Conservation (phyloP, 768 basidiomycete species). For the Holtermanniella nyarrowii region DNA sequence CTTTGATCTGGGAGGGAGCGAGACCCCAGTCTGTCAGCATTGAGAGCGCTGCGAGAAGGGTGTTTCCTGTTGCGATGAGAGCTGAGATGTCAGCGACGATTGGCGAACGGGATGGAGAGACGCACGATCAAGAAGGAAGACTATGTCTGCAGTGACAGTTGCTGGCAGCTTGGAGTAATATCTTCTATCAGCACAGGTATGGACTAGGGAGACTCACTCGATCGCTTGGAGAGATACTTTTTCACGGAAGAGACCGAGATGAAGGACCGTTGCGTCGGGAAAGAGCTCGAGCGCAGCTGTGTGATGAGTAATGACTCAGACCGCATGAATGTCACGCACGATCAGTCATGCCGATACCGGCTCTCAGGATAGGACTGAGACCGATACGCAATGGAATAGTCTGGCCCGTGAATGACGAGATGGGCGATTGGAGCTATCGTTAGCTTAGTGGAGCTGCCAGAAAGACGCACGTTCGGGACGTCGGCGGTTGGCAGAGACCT, state of each 20-base stretch:
- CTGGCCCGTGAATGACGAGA: constrained; percentile 67
- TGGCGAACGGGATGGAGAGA: not conserved
- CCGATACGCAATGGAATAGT: constrained; percentile 67
- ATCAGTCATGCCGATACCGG: constrained; percentile 87
- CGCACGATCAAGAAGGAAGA: constrained; percentile 70
- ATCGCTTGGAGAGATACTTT: constrained; percentile 68
- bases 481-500: constrained; percentile 14
- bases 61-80: constrained; percentile 86
- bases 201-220: constrained; percentile 43
- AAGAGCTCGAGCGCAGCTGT: constrained; percentile 66
- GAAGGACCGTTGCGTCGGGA: constrained; percentile 80
- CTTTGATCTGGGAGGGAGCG: constrained; percentile 58
- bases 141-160: constrained; percentile 61
- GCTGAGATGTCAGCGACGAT: constrained; percentile 35
- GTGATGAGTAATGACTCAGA: not conserved
- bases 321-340: constrained; percentile 11
- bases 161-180: constrained; percentile 81
- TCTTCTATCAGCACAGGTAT: constrained; percentile 42
- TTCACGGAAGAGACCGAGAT: constrained; percentile 75
- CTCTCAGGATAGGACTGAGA: constrained; percentile 80
- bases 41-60: constrained; percentile 70
- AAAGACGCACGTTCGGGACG: constrained; percentile 18
- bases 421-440: constrained; percentile 52
- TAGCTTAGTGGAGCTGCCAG: not conserved
- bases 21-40: constrained; percentile 48